Conservation (phyloP, 306 rosid species). For the Vigna nakashimae region DNA sequence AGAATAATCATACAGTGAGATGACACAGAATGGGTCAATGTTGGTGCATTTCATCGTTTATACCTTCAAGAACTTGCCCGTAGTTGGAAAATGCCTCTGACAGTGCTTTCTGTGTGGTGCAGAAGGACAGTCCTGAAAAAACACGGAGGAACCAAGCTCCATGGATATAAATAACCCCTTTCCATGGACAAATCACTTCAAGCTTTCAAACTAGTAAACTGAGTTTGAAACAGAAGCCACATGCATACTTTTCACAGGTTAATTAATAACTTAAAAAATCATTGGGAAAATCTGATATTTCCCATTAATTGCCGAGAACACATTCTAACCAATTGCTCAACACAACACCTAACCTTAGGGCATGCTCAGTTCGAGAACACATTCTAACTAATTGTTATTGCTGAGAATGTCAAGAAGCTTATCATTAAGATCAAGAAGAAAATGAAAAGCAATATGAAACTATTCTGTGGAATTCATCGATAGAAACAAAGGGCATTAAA, state of each 20-base stretch:
- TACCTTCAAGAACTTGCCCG: constrained; percentile 93
- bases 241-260: not conserved
- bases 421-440: not conserved
- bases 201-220: constrained; percentile 11
- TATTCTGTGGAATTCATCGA: not conserved
- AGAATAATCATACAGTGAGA: constrained; percentile 8
- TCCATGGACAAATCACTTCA: too few species aligned
- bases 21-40: not conserved
- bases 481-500: too few species aligned
- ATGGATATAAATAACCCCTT: constrained; percentile 25
- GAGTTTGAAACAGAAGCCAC: not conserved
- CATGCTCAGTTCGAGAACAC: not conserved
- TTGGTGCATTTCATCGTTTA: constrained; percentile 34
- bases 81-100: constrained; percentile 78
- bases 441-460: not conserved
- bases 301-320: not conserved
- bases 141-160: not conserved
- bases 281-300: not conserved
- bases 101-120: constrained; percentile 71
- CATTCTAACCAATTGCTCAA: not conserved
- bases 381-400: not conserved
- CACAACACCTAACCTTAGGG: not conserved
- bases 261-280: not conserved
- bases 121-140: constrained; percentile 73
- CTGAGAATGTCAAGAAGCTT: not conserved